These are phyloP conservation scores for Rhizopus sp. DNA, from an alignment of 371 early-diverging fungal species.

Conservation along the genomic window DNA sequence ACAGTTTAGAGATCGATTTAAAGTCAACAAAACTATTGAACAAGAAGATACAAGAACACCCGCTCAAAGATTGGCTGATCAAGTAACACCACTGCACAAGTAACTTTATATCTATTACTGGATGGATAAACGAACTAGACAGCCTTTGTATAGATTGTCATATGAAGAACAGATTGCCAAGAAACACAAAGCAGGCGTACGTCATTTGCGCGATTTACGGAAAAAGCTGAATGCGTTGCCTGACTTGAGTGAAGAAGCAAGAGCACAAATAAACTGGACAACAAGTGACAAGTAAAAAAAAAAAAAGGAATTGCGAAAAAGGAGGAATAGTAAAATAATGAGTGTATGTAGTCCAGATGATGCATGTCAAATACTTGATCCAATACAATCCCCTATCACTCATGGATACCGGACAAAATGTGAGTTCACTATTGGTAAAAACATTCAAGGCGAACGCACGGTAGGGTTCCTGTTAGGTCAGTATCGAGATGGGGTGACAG, in stretches of 20 bases:
- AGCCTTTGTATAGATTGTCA: slow-evolving; percentile 14
- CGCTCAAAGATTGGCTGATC: slow-evolving; percentile 66
- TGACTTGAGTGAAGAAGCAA: slow-evolving; percentile 23
- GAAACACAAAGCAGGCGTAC: slow-evolving; percentile 19
- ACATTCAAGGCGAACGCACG: slow-evolving; percentile 53
- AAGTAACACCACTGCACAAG: slow-evolving; percentile 64
- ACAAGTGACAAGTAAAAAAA: slow-evolving; percentile 30
- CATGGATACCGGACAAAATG: slow-evolving; percentile 80
- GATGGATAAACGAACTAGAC: background rate
- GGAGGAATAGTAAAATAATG: background rate
- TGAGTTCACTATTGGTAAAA: slow-evolving; percentile 77
- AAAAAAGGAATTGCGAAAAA: slow-evolving; percentile 3
- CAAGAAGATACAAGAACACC: slow-evolving; percentile 54
- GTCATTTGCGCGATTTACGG: slow-evolving; percentile 25
- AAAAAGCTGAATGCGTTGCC: slow-evolving; percentile 24
- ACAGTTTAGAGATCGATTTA: slow-evolving; percentile 6
- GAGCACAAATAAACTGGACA: slow-evolving; percentile 41
- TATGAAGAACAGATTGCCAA: slow-evolving; percentile 33
- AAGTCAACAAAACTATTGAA: slow-evolving; percentile 6
- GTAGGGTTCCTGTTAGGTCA: slow-evolving; percentile 78
- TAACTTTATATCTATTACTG: slow-evolving; percentile 14
- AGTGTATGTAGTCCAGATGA: slow-evolving; percentile 17
- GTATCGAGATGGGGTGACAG: slow-evolving; percentile 62
- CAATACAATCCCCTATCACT: slow-evolving; percentile 64
- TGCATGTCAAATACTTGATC: slow-evolving; percentile 48